phyloP scores from a whole-genome alignment of 208 protist species.

The Porcisia hertigi region DNA sequence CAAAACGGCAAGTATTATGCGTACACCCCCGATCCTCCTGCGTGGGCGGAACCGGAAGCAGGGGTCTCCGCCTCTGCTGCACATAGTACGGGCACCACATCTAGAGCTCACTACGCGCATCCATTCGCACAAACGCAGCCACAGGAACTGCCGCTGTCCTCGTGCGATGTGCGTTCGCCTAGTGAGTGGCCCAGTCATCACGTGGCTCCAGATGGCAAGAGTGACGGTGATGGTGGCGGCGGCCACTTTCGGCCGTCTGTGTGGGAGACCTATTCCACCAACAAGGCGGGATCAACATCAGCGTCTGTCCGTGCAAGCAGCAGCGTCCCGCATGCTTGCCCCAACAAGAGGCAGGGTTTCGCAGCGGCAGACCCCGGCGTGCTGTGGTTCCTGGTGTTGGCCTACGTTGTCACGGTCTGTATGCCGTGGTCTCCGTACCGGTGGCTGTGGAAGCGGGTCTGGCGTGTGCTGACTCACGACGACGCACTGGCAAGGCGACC shows the following conservation, averaged over 20 bases:
- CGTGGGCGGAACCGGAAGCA: constrained; percentile 2
- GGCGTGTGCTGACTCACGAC: constrained; percentile 54
- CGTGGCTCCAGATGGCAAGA: neutral
- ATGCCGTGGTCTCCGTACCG: constrained; percentile 49
- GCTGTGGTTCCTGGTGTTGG: constrained; percentile 43
- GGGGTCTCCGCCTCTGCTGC: neutral
- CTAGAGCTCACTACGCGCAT: neutral
- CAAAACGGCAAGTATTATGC: constrained; percentile 42
- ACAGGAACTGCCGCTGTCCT: neutral
- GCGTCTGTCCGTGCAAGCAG: neutral
- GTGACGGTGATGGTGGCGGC: neutral
- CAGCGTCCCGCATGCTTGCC: neutral
- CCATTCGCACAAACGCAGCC: neutral
- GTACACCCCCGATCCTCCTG: constrained; percentile 20
- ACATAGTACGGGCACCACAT: neutral
- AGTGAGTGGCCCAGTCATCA: constrained; percentile 9
- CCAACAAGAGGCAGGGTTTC: neutral
- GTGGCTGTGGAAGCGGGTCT: constrained; percentile 46
- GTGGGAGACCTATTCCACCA: neutral
- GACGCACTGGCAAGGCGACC: constrained; percentile 60
- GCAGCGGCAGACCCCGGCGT: constrained; percentile 17
- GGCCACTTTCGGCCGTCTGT: neutral
- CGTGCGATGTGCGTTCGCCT: neutral
- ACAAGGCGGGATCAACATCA: constrained; percentile 1
- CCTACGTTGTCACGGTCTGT: constrained; percentile 40